These are phyloP conservation scores for Mycena vulgaris DNA, from an alignment of 768 basidiomycete species.

Conservation along the genomic window DNA sequence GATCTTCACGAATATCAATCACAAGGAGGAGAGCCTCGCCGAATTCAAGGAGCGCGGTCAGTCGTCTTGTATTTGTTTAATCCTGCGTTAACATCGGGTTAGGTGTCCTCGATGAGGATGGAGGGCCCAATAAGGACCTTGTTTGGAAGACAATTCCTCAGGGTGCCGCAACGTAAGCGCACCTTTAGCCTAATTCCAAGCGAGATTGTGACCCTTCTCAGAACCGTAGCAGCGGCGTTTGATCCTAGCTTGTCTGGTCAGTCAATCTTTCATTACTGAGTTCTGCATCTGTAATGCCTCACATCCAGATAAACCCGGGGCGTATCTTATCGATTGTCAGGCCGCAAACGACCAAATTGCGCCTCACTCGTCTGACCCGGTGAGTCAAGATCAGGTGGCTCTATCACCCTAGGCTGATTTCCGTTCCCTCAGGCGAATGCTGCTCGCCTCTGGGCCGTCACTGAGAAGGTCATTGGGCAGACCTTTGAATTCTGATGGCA, in stretches of 20 bases:
- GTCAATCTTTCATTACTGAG: neutral
- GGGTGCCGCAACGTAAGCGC: neutral
- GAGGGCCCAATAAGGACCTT: neutral
- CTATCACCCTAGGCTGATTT: no score
- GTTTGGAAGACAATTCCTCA: neutral
- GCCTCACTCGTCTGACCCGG: no score
- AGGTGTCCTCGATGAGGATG: neutral
- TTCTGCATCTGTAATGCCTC: no score
- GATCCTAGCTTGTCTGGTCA: slow-evolving; percentile 4
- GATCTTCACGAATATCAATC: neutral
- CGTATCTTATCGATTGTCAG: no score
- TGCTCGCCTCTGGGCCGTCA: no score
- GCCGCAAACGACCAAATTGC: no score
- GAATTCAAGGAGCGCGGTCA: neutral
- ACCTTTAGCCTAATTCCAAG: neutral
- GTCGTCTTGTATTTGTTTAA: neutral
- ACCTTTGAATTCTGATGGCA: no score
- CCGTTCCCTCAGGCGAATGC: no score
- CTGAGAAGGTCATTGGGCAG: no score
- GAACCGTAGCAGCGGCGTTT: slow-evolving; percentile 11
- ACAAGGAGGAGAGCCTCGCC: neutral
- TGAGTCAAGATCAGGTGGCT: no score
- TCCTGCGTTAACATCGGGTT: neutral
- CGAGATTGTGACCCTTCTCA: neutral
- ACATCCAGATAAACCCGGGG: no score